Evolutionary conservation across 768 basidiomycete species (phyloP).

Genomic region (Lactifluus volemus): DNA sequence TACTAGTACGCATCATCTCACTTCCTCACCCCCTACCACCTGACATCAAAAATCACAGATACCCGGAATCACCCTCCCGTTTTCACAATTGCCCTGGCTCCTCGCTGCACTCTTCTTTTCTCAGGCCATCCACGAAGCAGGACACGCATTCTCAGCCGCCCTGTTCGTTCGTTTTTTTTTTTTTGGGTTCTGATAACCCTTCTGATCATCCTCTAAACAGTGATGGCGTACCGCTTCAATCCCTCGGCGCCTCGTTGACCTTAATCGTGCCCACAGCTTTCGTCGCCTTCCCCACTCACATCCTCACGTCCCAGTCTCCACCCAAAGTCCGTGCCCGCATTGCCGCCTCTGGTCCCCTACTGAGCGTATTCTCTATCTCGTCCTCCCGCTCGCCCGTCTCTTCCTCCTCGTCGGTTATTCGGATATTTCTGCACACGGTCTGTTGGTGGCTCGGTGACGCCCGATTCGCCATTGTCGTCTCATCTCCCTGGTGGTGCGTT

Average conservation of each 20-base stretch:
- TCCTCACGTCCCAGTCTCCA: constrained; percentile 32
- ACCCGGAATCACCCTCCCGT: constrained; percentile 73
- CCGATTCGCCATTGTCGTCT: constrained; percentile 50
- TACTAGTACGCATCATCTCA: constrained; percentile 10
- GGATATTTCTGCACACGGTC: constrained; percentile 44
- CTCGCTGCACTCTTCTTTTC: constrained; percentile 49
- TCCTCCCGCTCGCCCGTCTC: constrained; percentile 23
- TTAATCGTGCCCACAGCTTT: constrained; percentile 67
- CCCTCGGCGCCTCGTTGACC: constrained; percentile 53
- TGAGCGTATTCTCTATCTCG: constrained; percentile 59
- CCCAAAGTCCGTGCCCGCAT: constrained; percentile 45
- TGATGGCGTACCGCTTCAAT: constrained; percentile 52
- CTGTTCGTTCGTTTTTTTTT: constrained; percentile 38
- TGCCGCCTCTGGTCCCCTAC: constrained; percentile 66
- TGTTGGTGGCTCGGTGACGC: constrained; percentile 47
- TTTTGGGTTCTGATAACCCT: neutral
- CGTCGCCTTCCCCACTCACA: constrained; percentile 46
- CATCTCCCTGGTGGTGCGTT: constrained; percentile 51
- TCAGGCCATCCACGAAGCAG: constrained; percentile 73
- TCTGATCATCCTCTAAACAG: constrained; percentile 29
- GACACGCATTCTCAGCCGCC: constrained; percentile 71
- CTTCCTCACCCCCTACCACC: neutral
- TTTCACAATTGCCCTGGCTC: constrained; percentile 61
- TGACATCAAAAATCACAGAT: constrained; percentile 37
- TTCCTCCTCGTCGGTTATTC: constrained; percentile 36